Evolutionary conservation across 495 filamentous ascomycete genomes (phyloP).

Genomic region (Xylaria grammica): DNA sequence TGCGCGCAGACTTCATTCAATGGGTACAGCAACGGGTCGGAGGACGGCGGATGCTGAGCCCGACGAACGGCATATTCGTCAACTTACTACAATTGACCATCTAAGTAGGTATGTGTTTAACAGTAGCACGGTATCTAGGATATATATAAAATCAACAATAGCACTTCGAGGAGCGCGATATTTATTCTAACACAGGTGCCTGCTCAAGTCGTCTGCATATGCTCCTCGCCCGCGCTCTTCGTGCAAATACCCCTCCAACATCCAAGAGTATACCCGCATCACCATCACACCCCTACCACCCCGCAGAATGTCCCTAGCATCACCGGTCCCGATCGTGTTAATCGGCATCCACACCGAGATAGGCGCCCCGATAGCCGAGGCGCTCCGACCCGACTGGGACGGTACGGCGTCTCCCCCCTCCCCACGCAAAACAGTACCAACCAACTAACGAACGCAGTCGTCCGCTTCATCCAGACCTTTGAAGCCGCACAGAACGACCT

Average conservation of each 20-base stretch:
- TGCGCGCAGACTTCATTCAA: too few relatives aligned
- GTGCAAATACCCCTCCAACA: neutral
- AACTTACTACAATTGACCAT: too few relatives aligned
- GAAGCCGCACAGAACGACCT: conserved; percentile 11
- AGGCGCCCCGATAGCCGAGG: conserved; percentile 7
- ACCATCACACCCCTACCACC: neutral
- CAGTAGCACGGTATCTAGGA: too few relatives aligned
- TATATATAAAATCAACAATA: neutral
- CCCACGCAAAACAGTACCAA: neutral
- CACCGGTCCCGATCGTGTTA: conserved; percentile 17
- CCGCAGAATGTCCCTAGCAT: neutral
- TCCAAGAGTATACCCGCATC: neutral
- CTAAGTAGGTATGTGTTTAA: too few relatives aligned
- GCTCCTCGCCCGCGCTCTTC: too few relatives aligned
- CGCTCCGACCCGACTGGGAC: conserved; percentile 20
- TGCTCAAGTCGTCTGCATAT: too few relatives aligned
- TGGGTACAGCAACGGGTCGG: too few relatives aligned
- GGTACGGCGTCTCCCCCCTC: neutral
- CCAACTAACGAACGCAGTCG: conserved; percentile 5
- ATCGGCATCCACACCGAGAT: conserved; percentile 23
- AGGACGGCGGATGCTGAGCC: too few relatives aligned
- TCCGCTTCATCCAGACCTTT: conserved; percentile 23
- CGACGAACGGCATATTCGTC: too few relatives aligned
- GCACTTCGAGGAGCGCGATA: neutral
- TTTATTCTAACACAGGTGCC: too few relatives aligned